phyloP scores from a whole-genome alignment of 1,284 basidiomycete genomes.

The Trichosporon asahii region DNA sequence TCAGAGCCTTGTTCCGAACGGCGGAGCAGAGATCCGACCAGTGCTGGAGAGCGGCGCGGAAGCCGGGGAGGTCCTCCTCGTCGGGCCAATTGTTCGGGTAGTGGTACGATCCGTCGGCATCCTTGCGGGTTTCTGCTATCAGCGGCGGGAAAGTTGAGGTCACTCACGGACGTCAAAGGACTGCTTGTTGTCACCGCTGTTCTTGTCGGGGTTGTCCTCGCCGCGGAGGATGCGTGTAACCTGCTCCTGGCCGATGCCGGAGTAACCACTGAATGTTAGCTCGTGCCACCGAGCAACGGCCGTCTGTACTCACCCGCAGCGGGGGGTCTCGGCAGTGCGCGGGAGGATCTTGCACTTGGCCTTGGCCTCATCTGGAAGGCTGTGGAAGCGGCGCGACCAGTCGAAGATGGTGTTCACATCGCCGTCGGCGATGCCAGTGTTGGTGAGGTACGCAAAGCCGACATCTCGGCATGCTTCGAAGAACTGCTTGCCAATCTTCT shows the following conservation, averaged over 20 bases:
- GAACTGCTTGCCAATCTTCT: constrained; percentile 27
- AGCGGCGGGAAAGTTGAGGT: background rate
- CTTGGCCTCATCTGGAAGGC: background rate
- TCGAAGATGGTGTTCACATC: constrained; percentile 59
- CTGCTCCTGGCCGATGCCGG: constrained; percentile 44
- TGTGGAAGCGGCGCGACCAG: constrained; percentile 54
- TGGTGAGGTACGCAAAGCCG: constrained; percentile 55
- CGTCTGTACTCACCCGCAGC: constrained; percentile 29
- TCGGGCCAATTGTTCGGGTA: constrained; percentile 62
- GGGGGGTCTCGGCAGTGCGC: background rate
- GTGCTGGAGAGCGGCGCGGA: constrained; percentile 57
- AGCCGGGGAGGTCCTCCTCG: constrained; percentile 58
- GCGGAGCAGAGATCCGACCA: constrained; percentile 58
- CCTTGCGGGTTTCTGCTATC: constrained; percentile 37
- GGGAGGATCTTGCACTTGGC: constrained; percentile 1
- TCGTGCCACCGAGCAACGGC: background rate
- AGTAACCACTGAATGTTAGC: constrained; percentile 55
- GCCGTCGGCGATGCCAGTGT: constrained; percentile 53
- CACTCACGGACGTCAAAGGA: constrained; percentile 58
- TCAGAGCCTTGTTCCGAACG: constrained; percentile 55
- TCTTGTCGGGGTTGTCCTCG: constrained; percentile 47
- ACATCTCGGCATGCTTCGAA: constrained; percentile 38
- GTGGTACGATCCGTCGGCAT: constrained; percentile 23
- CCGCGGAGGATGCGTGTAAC: constrained; percentile 39
- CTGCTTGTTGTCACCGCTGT: constrained; percentile 58